A percentile compares a stretch with the other conserved stretches of the same genome.
Evolutionary conservation across 2,329 filamentous ascomycete species (phyloP).

Genomic region (Nannizziopsis barbatae): DNA sequence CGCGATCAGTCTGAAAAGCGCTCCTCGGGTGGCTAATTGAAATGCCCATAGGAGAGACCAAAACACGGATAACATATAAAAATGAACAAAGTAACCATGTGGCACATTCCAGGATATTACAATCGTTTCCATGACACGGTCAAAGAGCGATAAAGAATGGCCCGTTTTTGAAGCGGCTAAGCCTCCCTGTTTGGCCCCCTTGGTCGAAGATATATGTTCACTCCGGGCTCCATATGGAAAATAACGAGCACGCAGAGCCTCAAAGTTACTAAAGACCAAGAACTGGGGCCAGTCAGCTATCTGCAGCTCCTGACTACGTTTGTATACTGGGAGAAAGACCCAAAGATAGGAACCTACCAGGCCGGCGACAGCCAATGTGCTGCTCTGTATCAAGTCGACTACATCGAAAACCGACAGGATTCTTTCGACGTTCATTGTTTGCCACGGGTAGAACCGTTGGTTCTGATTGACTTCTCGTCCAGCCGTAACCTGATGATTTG

Average conservation of each 20-base stretch:
- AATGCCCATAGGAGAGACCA: conserved; percentile 64
- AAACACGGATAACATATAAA: conserved; percentile 62
- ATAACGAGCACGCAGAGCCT: conserved; percentile 45
- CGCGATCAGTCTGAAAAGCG: conserved; percentile 42
- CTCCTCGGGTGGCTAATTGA: conserved; percentile 49
- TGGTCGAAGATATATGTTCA: conserved; percentile 17
- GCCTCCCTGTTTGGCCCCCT: conserved; percentile 8
- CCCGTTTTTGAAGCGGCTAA: neutral
- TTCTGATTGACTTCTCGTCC: neutral
- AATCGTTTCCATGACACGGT: conserved; percentile 36
- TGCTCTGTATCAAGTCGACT: neutral
- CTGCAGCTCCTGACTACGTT: neutral
- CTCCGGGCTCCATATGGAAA: conserved; percentile 50
- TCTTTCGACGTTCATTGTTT: neutral
- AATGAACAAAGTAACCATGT: conserved; percentile 80
- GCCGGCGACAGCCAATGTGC: neutral
- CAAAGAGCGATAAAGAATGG: conserved; percentile 2
- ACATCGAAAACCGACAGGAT: neutral
- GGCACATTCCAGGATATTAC: conserved; percentile 55
- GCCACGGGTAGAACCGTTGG: neutral
- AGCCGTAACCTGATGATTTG: neutral
- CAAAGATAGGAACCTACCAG: neutral
- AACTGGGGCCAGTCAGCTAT: conserved; percentile 25
- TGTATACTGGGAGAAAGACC: neutral
- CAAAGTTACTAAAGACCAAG: conserved; percentile 41